These are phyloP conservation scores for Lyophyllum atratum DNA, from an alignment of 768 basidiomycete species.

Conservation along the genomic window DNA sequence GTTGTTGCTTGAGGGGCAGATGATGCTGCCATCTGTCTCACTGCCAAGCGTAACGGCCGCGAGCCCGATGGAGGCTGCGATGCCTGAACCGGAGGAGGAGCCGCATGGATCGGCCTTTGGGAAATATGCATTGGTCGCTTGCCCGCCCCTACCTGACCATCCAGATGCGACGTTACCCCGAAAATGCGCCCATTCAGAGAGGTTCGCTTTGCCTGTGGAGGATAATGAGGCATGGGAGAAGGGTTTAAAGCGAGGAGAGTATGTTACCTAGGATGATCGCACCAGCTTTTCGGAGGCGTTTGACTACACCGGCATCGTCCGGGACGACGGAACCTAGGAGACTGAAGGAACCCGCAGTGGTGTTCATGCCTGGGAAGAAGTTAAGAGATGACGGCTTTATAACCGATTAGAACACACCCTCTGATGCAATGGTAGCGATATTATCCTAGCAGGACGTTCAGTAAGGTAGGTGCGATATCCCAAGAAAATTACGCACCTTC, in stretches of 20 bases:
- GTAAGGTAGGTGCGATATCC: neutral
- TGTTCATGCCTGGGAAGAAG: constrained; percentile 39
- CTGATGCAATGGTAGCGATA: constrained; percentile 45
- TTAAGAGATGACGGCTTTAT: neutral
- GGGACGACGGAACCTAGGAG: constrained; percentile 45
- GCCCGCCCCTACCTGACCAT: constrained; percentile 33
- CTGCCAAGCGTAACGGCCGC: constrained; percentile 48
- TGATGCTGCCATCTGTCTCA: constrained; percentile 58
- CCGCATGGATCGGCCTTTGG: constrained; percentile 56
- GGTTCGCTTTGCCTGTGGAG: constrained; percentile 52
- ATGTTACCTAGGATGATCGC: constrained; percentile 47
- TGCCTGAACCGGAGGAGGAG: constrained; percentile 60
- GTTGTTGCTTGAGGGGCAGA: constrained; percentile 51
- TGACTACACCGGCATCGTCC: constrained; percentile 47
- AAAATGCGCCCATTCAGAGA: constrained; percentile 56
- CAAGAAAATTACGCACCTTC: constrained; percentile 34
- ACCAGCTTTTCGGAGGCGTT: constrained; percentile 41
- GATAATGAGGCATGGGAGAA: neutral
- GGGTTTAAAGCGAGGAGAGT: constrained; percentile 3
- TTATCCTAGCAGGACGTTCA: constrained; percentile 37
- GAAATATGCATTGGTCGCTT: constrained; percentile 25
- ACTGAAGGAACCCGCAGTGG: constrained; percentile 46
- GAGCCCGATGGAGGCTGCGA: constrained; percentile 53
- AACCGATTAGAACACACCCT: constrained; percentile 29
- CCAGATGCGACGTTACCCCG: constrained; percentile 48